Evolutionary conservation across 805 yeast species (phyloP).

Genomic region (Hanseniaspora nectarophila): DNA sequence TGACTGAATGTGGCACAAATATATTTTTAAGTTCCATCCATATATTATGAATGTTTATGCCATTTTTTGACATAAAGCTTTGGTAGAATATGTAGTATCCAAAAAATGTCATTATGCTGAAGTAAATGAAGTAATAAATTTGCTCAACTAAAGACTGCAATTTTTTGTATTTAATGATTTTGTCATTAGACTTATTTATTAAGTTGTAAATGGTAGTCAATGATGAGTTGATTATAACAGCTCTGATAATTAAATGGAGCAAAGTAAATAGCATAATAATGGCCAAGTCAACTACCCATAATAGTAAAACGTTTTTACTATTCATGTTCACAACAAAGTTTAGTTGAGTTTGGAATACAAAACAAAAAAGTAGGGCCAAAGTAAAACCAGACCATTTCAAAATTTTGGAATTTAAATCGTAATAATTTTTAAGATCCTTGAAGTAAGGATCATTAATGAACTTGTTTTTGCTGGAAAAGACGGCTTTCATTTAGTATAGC

Average conservation of each 20-base stretch:
- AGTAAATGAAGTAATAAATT: conserved; percentile 9
- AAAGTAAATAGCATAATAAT: conserved; percentile 4
- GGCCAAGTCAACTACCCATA: conserved; percentile 6
- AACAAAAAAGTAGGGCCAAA: not conserved
- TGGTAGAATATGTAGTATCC: conserved; percentile 10
- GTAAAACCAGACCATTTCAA: conserved; percentile 12
- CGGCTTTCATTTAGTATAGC: not conserved
- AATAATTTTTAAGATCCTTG: conserved; percentile 8
- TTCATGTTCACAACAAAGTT: not conserved
- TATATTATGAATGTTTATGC: not conserved
- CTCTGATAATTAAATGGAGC: conserved; percentile 12
- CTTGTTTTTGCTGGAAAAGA: conserved; percentile 2
- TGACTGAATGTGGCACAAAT: conserved; percentile 8
- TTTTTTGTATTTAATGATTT: conserved; percentile 5
- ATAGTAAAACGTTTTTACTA: not conserved
- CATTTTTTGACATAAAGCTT: not conserved
- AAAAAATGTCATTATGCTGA: not conserved
- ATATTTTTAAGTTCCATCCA: conserved; percentile 8
- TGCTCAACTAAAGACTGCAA: conserved; percentile 13
- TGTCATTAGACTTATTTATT: not conserved
- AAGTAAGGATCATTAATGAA: conserved; percentile 7
- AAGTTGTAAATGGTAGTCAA: not conserved
- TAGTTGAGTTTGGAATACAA: not conserved
- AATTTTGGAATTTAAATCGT: conserved; percentile 7
- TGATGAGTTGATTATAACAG: not conserved